Base-by-base conservation (phyloP, 148 eudicot genomes). In the Hydrangea macrophylla region DNA sequence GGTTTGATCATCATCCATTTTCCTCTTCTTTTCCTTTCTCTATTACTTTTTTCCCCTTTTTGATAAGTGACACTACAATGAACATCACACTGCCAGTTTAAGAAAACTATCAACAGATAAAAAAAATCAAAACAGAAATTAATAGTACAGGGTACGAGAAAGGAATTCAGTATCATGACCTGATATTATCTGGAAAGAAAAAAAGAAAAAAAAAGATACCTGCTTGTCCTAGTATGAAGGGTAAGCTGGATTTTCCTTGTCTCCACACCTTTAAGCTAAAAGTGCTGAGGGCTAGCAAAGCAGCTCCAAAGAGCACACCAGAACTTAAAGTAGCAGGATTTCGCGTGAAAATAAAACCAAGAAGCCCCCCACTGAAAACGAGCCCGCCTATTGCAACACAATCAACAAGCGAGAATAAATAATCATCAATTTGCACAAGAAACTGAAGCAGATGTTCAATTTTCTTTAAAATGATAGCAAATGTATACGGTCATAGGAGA, bases 141-240 rank as follows among this genome's bases (percentile, higher is more conserved):
- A 42, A 48, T 2, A 48, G 11, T 3, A 48, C n/a, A 5, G 6
- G 0, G 1, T 48, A 48, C 3, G n/a, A 3, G 17, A 3, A 1
- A 48, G 53, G 22, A 48, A 58, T 23, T 37, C 64, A 8, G n/a
- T 11, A 42, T 44, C 3, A 17, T 40, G 26, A 20, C n/a, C 31
- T n/a, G n/a, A n/a, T n/a, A n/a, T n/a, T n/a, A n/a, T n/a, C n/a
- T n/a, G n/a, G n/a, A 44, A 6, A 25, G 5, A 22, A 9, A 57
- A 3, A 58, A 3, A 11, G 22, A 28, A 22, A 11, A 55, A 69
- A 51, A 54, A 15, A 68, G 32, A 5, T 75, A 93, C 98, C 95
- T 86, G 96, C 90, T 90, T 93, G 92, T 76, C 96, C 98, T 45
- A 88, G 74, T 64, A 93, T 86, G 64, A 86, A 88, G n/a, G 95